Base-by-base conservation (phyloP, 176 grass and related monocot species). In the Zoysia pacifica region DNA sequence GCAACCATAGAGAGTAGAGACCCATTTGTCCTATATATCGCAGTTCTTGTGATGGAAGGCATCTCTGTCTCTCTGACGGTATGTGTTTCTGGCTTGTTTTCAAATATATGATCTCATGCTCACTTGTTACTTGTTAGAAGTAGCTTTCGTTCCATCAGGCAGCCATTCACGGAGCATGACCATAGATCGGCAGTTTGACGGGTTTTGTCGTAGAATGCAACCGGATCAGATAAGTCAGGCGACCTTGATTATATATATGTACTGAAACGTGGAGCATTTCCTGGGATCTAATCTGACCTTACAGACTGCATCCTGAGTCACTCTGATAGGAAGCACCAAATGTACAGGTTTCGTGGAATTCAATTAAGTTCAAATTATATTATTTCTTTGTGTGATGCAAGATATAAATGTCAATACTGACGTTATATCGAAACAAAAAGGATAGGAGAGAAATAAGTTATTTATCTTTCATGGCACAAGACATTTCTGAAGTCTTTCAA, bases 141-240 rank as follows among this genome's bases (percentile, higher is more conserved):
- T 28, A 28, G 28, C 28, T 28, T 28, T 28, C 28, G 45, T n/a
- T 39, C 46, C 15, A 87, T 70, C 55, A 78, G 10, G 7, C 39
- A 78, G 6, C 67, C 46, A 77, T 78, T 63, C n/a, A 45, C 56
- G 58, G 65, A 71, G 11, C 72, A 81, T n/a, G 56, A 72, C 70
- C 61, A 50, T 37, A 69, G 36, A 48, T 44, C 53, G 68, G 42
- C 65, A 47, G 14, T 70, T 77, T 43, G 76, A 43, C 48, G 12
- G 36, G 41, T 39, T 77, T 78, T 51, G 49, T 20, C 74, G 20
- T 77, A 18, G n/a, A 64, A 47, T 41, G 69, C 35, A 60, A 51
- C n/a, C 14, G 11, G 54, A 50, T 80, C 12, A 59, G 61, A 47
- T 28, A 49, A 79, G 41, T 58, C 19, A 79, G 68, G 20, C 7